Evolutionary conservation across 371 early-diverging fungal genomes (phyloP).

Genomic region (Mucor mucedo): DNA sequence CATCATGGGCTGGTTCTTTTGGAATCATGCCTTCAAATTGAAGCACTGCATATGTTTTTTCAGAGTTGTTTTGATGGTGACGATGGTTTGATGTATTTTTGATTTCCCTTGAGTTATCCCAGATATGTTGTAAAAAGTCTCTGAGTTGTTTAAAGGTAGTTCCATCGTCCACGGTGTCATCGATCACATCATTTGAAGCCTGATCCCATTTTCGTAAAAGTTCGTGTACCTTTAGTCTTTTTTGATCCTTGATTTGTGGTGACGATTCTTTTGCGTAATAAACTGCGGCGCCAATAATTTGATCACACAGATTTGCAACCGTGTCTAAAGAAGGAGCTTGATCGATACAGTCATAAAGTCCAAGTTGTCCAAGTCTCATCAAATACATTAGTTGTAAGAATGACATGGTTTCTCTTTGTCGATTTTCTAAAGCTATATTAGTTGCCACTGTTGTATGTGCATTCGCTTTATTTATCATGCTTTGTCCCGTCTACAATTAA

Average conservation of each 20-base stretch:
- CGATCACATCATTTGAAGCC: slow-evolving; percentile 25
- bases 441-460: slow-evolving; percentile 1
- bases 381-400: slow-evolving; percentile 46
- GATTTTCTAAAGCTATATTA: slow-evolving; percentile 5
- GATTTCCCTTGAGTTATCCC: slow-evolving; percentile 26
- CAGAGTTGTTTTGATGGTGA: not conserved
- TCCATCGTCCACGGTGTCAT: slow-evolving; percentile 3
- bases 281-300: slow-evolving; percentile 40
- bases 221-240: slow-evolving; percentile 24
- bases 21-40: slow-evolving; percentile 10
- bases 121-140: slow-evolving; percentile 32
- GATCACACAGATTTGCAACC: slow-evolving; percentile 36
- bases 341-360: slow-evolving; percentile 34
- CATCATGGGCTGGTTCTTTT: not conserved
- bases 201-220: slow-evolving; percentile 35
- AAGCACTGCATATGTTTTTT: slow-evolving; percentile 4
- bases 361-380: slow-evolving; percentile 43
- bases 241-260: slow-evolving; percentile 7
- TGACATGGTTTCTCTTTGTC: slow-evolving; percentile 23
- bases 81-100: not conserved
- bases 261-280: slow-evolving; percentile 29
- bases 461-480: slow-evolving; percentile 9
- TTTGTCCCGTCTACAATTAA: slow-evolving; percentile 4
- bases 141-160: slow-evolving; percentile 38
- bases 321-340: slow-evolving; percentile 17